Percentiles rank a stretch among this genome's conserved stretches.
Conservation (phyloP, 768 basidiomycete species). For the Amanita brunnescens region DNA sequence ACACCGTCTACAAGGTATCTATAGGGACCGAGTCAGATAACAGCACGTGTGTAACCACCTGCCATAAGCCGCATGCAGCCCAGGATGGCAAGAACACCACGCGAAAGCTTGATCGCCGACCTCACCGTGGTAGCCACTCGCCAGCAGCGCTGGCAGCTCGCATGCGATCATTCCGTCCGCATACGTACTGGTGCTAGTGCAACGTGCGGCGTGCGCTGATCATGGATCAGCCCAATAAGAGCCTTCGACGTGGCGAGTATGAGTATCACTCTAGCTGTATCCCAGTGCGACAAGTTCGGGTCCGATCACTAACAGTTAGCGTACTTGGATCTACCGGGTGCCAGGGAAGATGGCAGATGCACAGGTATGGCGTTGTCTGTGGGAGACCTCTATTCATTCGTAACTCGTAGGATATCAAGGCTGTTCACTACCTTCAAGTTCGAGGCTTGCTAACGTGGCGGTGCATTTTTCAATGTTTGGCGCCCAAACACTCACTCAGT, state of each 20-base stretch:
- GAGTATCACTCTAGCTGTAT: background rate
- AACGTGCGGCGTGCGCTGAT: background rate
- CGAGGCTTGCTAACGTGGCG: background rate
- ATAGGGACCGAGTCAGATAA: too few species aligned
- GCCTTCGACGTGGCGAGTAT: background rate
- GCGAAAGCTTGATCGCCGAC: background rate
- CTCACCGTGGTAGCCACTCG: too few species aligned
- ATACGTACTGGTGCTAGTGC: background rate
- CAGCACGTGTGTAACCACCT: too few species aligned
- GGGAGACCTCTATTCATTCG: background rate
- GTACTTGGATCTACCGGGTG: background rate
- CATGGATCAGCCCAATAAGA: background rate
- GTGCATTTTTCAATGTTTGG: slow-evolving; percentile 8
- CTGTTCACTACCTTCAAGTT: background rate
- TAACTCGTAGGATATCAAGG: background rate
- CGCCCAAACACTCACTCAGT: background rate
- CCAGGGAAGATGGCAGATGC: background rate
- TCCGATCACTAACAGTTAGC: background rate
- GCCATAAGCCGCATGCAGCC: too few species aligned
- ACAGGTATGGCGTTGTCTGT: background rate
- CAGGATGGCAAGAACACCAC: too few species aligned
- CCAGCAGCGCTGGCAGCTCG: too few species aligned
- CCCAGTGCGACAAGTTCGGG: background rate
- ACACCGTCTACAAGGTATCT: too few species aligned
- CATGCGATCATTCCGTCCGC: too few species aligned